Evolutionary conservation across 1,284 basidiomycete species (phyloP), one percentile per base, ranked within the genome.

Genomic region (Sanghuangporus sanghuang): DNA sequence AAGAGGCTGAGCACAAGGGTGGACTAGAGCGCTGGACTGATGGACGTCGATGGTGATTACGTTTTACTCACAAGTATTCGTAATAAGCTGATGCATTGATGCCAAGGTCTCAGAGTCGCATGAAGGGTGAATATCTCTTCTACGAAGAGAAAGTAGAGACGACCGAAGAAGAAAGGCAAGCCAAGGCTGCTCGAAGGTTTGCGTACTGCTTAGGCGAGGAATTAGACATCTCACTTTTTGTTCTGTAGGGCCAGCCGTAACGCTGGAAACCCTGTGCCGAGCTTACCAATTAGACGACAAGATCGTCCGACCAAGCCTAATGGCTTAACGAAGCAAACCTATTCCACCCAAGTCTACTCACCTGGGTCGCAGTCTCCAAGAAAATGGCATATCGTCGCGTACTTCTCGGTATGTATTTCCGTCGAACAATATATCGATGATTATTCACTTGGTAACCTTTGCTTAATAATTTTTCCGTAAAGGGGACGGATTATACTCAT

Each of bases 371-470:
- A 74, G 62, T 79, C 81, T 61, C 81, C 81, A 53, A 80, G 83
- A 46, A 90, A 89, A 78, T 90, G 88, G 88, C 88, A 90, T 73
- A 80, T 90, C 52, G 89, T 90, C 61, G 87, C 89, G 57, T 90
- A 90, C 77, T 90, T 90, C 73, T 83, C 84, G 74, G 87, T 90
- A 73, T 68, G 79, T n/a, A n/a, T 46, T 11, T n/a, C 44, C 7
- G 16, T n/a, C 21, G 16, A n/a, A n/a, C 18, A 18, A 14, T 46
- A 46, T 18, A 18, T 46, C 44, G 18, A 46, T n/a, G 44, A n/a
- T 16, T 46, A 12, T 14, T n/a, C 21, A 6, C 16, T n/a, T 18
- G 44, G 7, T 46, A 63, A 57, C 36, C 44, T 62, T 63, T 57
- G 23, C 27, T 62, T 21, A 8, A 46, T 38, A n/a, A 11, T 55